These are phyloP conservation scores for Cryphonectria naterciae DNA, from an alignment of 2,329 filamentous ascomycete species.

Conservation along the genomic window DNA sequence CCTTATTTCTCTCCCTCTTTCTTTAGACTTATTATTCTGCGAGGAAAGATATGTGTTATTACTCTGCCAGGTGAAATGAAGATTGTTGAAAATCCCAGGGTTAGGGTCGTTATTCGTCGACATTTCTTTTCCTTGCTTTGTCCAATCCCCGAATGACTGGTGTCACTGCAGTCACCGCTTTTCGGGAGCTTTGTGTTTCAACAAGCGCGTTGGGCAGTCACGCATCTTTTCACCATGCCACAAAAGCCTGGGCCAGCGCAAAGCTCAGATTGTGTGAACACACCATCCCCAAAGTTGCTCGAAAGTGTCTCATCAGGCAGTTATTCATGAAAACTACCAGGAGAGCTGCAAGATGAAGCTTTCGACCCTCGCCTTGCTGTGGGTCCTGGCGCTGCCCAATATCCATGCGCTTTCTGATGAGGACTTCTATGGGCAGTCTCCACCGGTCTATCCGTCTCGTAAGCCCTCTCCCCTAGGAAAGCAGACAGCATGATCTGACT, in stretches of 20 bases:
- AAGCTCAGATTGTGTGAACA: background rate
- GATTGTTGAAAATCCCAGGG: background rate
- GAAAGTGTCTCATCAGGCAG: background rate
- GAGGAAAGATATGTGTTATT: too few relatives aligned
- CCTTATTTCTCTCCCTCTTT: too few relatives aligned
- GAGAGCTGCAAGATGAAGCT: constrained; percentile 12
- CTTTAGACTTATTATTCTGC: too few relatives aligned
- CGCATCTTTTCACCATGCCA: background rate
- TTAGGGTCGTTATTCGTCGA: background rate
- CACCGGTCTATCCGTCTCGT: constrained; percentile 31
- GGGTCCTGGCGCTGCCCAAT: background rate
- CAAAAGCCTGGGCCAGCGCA: background rate
- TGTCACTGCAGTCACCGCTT: background rate
- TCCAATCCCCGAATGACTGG: background rate
- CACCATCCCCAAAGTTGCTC: background rate
- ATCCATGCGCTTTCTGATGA: constrained; percentile 17
- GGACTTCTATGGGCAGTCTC: constrained; percentile 28
- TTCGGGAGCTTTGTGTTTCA: background rate
- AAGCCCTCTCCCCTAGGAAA: constrained; percentile 18
- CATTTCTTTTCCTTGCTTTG: background rate
- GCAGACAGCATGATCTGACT: background rate
- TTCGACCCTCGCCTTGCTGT: background rate
- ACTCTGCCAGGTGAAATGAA: too few relatives aligned
- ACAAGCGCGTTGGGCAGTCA: background rate
- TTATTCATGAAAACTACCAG: background rate